A percentile compares a stretch with the other conserved stretches of the same genome.
Conservation (phyloP, 1,284 basidiomycete species). For the Leccinum insigne region DNA sequence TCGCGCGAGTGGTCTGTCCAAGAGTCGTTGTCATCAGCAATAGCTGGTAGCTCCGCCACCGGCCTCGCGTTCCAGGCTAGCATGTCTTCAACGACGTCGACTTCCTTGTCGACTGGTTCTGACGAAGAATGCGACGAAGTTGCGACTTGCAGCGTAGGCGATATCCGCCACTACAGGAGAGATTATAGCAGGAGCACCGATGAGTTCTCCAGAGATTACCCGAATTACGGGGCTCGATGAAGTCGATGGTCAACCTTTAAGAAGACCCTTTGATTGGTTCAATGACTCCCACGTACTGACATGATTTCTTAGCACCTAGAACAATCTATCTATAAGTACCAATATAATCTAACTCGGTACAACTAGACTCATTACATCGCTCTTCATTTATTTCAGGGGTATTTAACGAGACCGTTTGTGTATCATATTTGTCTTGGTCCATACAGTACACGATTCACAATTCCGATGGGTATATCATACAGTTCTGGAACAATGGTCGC, state of each 20-base stretch:
- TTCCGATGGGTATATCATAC: slow-evolving; percentile 80
- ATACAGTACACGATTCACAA: slow-evolving; percentile 76
- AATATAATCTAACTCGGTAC: slow-evolving; percentile 15
- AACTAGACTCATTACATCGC: slow-evolving; percentile 7
- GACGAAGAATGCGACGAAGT: slow-evolving; percentile 29
- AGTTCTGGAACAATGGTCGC: slow-evolving; percentile 57
- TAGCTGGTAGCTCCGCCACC: slow-evolving; percentile 2
- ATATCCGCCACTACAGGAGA: slow-evolving; percentile 5
- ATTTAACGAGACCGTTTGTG: slow-evolving; percentile 24
- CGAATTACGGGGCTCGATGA: slow-evolving; percentile 8
- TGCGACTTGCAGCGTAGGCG: slow-evolving; percentile 5
- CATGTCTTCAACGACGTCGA: slow-evolving; percentile 31
- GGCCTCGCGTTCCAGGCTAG: slow-evolving; percentile 25
- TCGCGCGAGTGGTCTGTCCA: slow-evolving; percentile 22
- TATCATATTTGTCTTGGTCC: slow-evolving; percentile 23
- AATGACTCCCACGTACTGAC: slow-evolving; percentile 6
- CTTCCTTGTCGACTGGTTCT: slow-evolving; percentile 24
- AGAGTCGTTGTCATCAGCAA: slow-evolving; percentile 23
- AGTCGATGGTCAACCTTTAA: slow-evolving; percentile 2
- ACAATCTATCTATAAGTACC: slow-evolving; percentile 2
- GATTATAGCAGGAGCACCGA: slow-evolving; percentile 13
- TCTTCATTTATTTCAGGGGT: slow-evolving; percentile 12
- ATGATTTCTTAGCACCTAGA: slow-evolving; percentile 20
- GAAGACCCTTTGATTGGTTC: background rate
- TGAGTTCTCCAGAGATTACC: slow-evolving; percentile 18